phyloP scores from a whole-genome alignment of 2,329 filamentous ascomycete genomes.

The Colletotrichum eleusines region DNA sequence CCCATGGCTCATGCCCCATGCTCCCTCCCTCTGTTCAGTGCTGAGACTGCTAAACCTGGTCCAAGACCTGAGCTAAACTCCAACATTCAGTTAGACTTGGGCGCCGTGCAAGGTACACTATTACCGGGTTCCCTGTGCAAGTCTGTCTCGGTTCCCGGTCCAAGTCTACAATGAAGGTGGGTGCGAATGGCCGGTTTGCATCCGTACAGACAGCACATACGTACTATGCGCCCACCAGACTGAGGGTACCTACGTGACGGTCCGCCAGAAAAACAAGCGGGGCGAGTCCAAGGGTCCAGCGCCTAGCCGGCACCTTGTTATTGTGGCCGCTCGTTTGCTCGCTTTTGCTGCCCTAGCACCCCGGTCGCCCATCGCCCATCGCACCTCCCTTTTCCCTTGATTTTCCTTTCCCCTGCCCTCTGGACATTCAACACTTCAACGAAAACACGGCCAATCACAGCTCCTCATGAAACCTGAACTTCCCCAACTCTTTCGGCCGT shows the following conservation, averaged over 20 bases:
- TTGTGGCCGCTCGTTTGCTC: constrained; percentile 18
- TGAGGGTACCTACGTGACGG: background rate
- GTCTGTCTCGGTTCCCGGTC: constrained; percentile 4
- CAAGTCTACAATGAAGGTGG: background rate
- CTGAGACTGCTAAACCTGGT: background rate
- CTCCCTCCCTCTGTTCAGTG: background rate
- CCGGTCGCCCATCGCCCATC: constrained; percentile 27
- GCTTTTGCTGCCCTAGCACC: background rate
- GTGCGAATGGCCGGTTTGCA: background rate
- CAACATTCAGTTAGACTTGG: background rate
- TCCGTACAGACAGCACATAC: background rate
- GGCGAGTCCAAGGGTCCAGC: constrained; percentile 30
- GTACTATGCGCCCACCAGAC: too few relatives aligned
- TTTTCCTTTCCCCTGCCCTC: constrained; percentile 35
- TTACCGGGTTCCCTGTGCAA: constrained; percentile 5
- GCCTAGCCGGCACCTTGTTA: constrained; percentile 8
- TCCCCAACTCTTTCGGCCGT: constrained; percentile 49
- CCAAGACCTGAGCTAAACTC: background rate
- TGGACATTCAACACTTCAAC: constrained; percentile 47
- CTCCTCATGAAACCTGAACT: constrained; percentile 41
- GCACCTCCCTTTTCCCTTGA: constrained; percentile 23
- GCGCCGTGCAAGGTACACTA: background rate
- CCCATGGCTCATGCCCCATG: constrained; percentile 6
- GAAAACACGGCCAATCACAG: constrained; percentile 42
- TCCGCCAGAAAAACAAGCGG: constrained; percentile 34